These are phyloP conservation scores for Yamadazyma dushanensis DNA, from an alignment of 1,139 yeast species.

Conservation along the genomic window DNA sequence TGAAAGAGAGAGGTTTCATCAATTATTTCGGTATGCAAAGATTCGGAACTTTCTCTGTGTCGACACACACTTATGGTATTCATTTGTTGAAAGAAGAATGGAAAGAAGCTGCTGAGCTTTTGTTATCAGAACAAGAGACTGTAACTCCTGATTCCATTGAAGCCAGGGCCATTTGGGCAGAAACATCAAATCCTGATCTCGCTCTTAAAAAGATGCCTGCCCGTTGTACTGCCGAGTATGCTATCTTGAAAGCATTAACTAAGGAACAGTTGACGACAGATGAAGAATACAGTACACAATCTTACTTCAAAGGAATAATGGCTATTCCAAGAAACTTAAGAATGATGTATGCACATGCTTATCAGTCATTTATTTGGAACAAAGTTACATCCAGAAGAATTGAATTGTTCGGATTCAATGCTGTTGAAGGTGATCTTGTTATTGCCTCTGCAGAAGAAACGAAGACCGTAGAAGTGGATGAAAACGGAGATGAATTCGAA, in stretches of 20 bases:
- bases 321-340: conserved; percentile 89
- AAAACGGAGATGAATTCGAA: conserved; percentile 49
- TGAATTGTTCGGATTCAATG: conserved; percentile 64
- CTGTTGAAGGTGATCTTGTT: conserved; percentile 84
- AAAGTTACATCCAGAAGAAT: conserved; percentile 77
- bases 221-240: conserved; percentile 80
- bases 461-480: conserved; percentile 29
- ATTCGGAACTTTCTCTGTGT: conserved; percentile 91
- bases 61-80: conserved; percentile 86
- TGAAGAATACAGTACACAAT: conserved; percentile 45
- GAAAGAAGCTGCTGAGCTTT: conserved; percentile 74
- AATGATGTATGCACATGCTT: conserved; percentile 95
- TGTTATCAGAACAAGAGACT: conserved; percentile 81
- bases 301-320: conserved; percentile 80
- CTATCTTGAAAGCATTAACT: conserved; percentile 62
- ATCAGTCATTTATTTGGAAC: conserved; percentile 96
- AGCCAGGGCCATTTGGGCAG: conserved; percentile 80
- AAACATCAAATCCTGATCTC: conserved; percentile 61
- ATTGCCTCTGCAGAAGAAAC: conserved; percentile 31
- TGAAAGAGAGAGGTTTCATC: conserved; percentile 73
- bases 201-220: conserved; percentile 81
- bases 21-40: conserved; percentile 97
- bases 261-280: conserved; percentile 44
- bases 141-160: conserved; percentile 81
- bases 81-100: conserved; percentile 71